Percentiles rank a stretch among this genome's conserved stretches.
Evolutionary conservation across 805 yeast genomes (phyloP).

Genomic region (Starmerella lactis-condensi): DNA sequence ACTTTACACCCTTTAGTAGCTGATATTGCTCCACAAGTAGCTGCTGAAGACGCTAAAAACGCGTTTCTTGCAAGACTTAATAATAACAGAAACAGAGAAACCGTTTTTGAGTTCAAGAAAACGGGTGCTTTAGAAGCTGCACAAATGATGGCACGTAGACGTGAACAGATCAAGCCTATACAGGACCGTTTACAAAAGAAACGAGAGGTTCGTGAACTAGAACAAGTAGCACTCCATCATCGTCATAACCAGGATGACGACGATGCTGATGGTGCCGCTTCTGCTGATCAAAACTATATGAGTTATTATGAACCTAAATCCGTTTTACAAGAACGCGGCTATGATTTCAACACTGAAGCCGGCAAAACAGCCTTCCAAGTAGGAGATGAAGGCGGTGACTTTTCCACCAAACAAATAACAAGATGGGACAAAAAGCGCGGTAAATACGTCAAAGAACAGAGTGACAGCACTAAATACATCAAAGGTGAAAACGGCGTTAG

Average conservation of each 20-base stretch:
- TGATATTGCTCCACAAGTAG: constrained; percentile 32
- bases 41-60: constrained; percentile 55
- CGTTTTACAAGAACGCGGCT: constrained; percentile 65
- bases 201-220: constrained; percentile 18
- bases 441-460: constrained; percentile 66
- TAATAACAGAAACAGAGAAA: constrained; percentile 58
- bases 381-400: constrained; percentile 54
- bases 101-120: constrained; percentile 79
- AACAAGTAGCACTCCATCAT: not conserved
- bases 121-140: constrained; percentile 35
- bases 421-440: constrained; percentile 90
- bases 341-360: constrained; percentile 48
- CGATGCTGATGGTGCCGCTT: constrained; percentile 34
- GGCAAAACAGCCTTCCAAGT: constrained; percentile 73
- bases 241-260: constrained; percentile 18
- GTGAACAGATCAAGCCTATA: constrained; percentile 75
- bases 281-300: constrained; percentile 64
- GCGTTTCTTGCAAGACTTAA: constrained; percentile 59
- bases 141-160: constrained; percentile 67
- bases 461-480: constrained; percentile 51
- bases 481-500: constrained; percentile 87
- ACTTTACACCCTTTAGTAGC: constrained; percentile 56
- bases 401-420: constrained; percentile 36
- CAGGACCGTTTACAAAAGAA: constrained; percentile 62
- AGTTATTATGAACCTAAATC: constrained; percentile 77